Conservation (phyloP, 805 yeast species). For the Torulaspora delbrueckii region DNA sequence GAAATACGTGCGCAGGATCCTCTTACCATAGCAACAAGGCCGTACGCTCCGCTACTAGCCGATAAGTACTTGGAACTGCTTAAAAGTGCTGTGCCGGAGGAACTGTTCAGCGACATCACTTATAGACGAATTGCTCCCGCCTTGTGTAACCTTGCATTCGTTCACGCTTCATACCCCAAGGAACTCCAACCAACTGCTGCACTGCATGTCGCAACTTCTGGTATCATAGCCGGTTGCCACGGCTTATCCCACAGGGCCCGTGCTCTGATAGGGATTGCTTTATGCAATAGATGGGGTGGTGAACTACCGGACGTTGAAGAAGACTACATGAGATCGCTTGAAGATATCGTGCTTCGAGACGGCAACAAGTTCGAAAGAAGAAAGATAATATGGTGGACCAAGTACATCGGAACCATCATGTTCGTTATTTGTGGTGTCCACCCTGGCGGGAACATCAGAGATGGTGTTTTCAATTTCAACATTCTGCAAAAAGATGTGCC, state of each 20-base stretch:
- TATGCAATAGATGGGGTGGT: conserved; percentile 81
- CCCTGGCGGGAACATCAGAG: conserved; percentile 74
- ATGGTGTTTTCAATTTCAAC: conserved; percentile 48
- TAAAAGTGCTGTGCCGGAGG: conserved; percentile 52
- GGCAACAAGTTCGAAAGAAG: conserved; percentile 42
- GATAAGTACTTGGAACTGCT: conserved; percentile 51
- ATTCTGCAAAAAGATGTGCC: conserved; percentile 31
- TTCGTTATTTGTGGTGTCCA: conserved; percentile 74
- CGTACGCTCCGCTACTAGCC: conserved; percentile 65
- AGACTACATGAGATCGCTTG: conserved; percentile 42
- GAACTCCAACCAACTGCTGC: conserved; percentile 74
- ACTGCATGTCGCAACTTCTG: conserved; percentile 65
- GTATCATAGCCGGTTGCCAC: conserved; percentile 69
- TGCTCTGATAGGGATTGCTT: conserved; percentile 66
- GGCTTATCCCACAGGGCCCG: conserved; percentile 69
- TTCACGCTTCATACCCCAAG: conserved; percentile 70
- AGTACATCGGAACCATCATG: conserved; percentile 67
- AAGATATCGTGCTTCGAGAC: conserved; percentile 45
- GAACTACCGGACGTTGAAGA: conserved; percentile 58
- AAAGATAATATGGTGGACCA: conserved; percentile 64
- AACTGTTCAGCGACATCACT: conserved; percentile 54
- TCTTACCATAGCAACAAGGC: conserved; percentile 59
- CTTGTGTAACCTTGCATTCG: conserved; percentile 67
- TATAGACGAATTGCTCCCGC: conserved; percentile 61
- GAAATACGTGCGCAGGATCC: conserved; percentile 64